These are phyloP conservation scores for Malassezia psittaci DNA, from an alignment of 1,284 basidiomycete species.

Conservation along the genomic window DNA sequence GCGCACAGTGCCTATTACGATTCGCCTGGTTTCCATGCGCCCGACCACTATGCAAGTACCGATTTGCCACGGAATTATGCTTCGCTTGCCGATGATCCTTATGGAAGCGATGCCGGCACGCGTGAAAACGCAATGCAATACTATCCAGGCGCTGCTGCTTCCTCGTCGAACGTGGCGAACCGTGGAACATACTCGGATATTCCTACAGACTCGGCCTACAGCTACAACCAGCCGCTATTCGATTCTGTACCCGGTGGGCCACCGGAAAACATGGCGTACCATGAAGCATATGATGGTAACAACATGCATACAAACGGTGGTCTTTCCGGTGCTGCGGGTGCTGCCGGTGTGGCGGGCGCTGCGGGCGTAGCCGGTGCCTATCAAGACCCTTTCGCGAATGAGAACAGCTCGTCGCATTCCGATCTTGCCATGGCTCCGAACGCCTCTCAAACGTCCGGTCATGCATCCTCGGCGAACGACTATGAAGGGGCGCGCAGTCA, in stretches of 20 bases:
- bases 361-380: not conserved
- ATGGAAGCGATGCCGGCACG: not conserved
- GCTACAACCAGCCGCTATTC: slow-evolving; percentile 1
- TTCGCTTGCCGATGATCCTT: not conserved
- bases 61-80: not conserved
- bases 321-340: not conserved
- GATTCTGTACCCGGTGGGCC: slow-evolving; percentile 1
- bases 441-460: slow-evolving; percentile 1
- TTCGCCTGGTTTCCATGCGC: slow-evolving; percentile 12
- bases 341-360: not conserved
- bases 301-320: too few species aligned
- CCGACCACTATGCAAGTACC: slow-evolving; percentile 4
- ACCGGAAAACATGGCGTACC: not conserved
- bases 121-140: slow-evolving; percentile 1
- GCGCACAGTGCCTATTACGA: slow-evolving; percentile 5
- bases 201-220: slow-evolving; percentile 1
- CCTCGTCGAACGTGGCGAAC: not conserved
- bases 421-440: not conserved
- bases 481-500: slow-evolving; percentile 8
- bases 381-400: not conserved
- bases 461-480: slow-evolving; percentile 3
- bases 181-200: slow-evolving; percentile 6
- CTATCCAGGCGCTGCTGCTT: not conserved
- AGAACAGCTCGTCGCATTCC: not conserved
- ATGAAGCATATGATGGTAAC: too few species aligned